Evolutionary conservation across 139 green algal species (phyloP).

Genomic region (Spirogloea muscicola): DNA sequence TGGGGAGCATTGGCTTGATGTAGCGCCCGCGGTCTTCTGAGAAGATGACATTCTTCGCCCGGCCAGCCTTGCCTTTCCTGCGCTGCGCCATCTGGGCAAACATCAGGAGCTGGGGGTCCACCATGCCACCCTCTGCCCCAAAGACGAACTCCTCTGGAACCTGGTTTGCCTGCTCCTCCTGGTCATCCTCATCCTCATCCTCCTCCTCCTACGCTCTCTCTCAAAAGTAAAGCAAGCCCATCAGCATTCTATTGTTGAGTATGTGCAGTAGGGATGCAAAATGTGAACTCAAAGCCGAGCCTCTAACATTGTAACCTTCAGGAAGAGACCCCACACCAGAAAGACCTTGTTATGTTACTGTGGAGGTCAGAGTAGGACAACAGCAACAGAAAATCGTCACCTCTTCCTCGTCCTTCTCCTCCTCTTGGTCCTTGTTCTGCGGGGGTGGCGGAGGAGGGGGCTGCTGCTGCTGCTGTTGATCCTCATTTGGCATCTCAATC

Average conservation of each 20-base stretch:
- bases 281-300: too few species aligned
- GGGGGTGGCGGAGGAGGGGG: constrained; percentile 75
- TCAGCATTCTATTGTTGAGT: too few species aligned
- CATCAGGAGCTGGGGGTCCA: constrained; percentile 83
- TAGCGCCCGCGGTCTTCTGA: constrained; percentile 67
- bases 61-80: constrained; percentile 76
- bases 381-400: too few species aligned
- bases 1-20: constrained; percentile 99
- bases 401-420: constrained; percentile 78
- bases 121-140: constrained; percentile 89
- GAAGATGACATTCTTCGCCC: constrained; percentile 98
- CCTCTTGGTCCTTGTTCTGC: constrained; percentile 68
- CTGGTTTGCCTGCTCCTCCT: constrained; percentile 67
- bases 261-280: too few species aligned
- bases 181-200: constrained; percentile 58
- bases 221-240: too few species aligned
- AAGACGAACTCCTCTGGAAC: constrained; percentile 99
- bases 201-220: constrained; percentile 45
- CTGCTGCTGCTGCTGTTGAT: constrained; percentile 71
- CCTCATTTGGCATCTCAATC: constrained; percentile 63
- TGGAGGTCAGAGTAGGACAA: too few species aligned
- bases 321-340: too few species aligned
- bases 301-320: too few species aligned
- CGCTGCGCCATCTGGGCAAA: constrained; percentile 91
- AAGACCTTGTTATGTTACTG: too few species aligned